Evolutionary conservation across 139 green algal species (phyloP).

Genomic region (Haematococcus sp.): DNA sequence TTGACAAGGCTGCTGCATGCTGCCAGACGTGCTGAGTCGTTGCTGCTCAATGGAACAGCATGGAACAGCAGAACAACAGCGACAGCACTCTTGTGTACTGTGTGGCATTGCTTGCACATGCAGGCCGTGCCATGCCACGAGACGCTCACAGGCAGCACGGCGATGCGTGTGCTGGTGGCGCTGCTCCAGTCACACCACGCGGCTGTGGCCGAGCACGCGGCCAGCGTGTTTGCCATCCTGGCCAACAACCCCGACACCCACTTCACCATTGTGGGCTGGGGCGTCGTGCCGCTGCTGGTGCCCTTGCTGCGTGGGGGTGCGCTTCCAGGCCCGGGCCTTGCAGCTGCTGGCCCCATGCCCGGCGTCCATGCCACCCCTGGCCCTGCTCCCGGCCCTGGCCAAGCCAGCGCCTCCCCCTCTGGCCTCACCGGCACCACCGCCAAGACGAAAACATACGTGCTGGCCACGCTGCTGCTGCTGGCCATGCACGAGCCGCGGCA

Average conservation of each 20-base stretch:
- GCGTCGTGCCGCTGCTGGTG: constrained; percentile 38
- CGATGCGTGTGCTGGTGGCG: constrained; percentile 12
- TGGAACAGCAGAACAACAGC: no score
- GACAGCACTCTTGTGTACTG: no score
- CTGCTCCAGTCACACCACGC: constrained; percentile 9
- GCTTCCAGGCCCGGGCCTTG: neutral
- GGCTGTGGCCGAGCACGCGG: constrained; percentile 30
- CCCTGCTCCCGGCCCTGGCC: neutral
- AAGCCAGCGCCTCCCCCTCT: no score
- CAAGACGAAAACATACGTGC: constrained; percentile 32
- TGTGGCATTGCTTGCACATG: no score
- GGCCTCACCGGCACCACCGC: neutral
- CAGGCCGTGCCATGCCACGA: constrained; percentile 29
- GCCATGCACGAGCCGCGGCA: constrained; percentile 33
- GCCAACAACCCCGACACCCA: constrained; percentile 49
- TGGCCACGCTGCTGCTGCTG: constrained; percentile 43
- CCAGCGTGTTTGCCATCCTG: constrained; percentile 33
- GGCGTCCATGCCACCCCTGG: neutral
- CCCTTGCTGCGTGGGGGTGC: constrained; percentile 21
- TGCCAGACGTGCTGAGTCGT: no score
- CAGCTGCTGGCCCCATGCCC: no score
- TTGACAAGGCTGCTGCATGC: no score
- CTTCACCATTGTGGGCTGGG: constrained; percentile 36
- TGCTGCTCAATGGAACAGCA: no score
- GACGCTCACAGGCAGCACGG: constrained; percentile 1